Conservation (phyloP, 148 eudicot species). For the Arctostaphylos glauca region DNA sequence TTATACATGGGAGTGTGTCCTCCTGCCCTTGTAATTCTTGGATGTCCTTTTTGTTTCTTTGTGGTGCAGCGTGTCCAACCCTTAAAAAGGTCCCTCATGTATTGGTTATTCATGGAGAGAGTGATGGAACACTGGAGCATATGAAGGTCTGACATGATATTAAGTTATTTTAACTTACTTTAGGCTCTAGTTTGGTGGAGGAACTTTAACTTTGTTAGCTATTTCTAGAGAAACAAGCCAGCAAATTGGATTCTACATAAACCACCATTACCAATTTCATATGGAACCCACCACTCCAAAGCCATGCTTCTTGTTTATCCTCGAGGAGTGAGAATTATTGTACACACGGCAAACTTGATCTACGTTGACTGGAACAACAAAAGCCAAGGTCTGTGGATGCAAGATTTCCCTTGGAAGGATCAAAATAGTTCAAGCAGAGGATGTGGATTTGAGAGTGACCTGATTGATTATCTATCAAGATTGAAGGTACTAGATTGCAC, state of each 20-base stretch:
- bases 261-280: slow-evolving; percentile 89
- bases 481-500: slow-evolving; percentile 58
- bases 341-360: slow-evolving; percentile 96
- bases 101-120: slow-evolving; percentile 86
- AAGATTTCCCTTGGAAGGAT: slow-evolving; percentile 98
- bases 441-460: slow-evolving; percentile 79
- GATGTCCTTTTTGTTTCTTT: not conserved
- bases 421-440: slow-evolving; percentile 40
- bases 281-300: slow-evolving; percentile 97
- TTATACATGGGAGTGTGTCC: not conserved
- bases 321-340: slow-evolving; percentile 81
- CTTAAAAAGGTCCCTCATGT: slow-evolving; percentile 84
- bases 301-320: slow-evolving; percentile 95
- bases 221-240: slow-evolving; percentile 65
- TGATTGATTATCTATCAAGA: slow-evolving; percentile 65
- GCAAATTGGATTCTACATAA: slow-evolving; percentile 86
- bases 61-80: slow-evolving; percentile 66
- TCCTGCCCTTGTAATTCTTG: not conserved
- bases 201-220: slow-evolving; percentile 20
- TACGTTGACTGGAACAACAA: slow-evolving; percentile 96
- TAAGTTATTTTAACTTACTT: slow-evolving; percentile 6
- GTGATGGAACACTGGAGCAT: slow-evolving; percentile 72
- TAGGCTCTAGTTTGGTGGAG: slow-evolving; percentile 8
- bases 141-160: slow-evolving; percentile 59
- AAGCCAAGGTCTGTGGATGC: slow-evolving; percentile 97